phyloP scores from a whole-genome alignment of 2,329 filamentous ascomycete genomes.

The Fusarium sp. region DNA sequence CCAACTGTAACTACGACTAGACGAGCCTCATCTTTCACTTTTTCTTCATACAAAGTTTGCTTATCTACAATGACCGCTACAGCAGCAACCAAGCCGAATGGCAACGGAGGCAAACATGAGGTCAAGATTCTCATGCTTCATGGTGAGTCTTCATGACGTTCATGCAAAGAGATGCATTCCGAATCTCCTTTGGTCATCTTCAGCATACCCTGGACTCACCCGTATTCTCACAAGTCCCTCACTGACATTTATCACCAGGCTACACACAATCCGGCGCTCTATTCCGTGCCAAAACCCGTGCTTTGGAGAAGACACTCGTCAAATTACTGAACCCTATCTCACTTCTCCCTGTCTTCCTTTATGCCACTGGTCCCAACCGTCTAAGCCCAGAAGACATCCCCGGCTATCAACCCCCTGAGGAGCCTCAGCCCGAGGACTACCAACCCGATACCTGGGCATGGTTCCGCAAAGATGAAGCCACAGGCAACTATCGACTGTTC shows the following conservation, averaged over 20 bases:
- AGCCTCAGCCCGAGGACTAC: slow-evolving; percentile 57
- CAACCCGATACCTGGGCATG: slow-evolving; percentile 80
- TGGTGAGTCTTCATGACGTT: slow-evolving; percentile 54
- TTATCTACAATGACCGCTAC: slow-evolving; percentile 44
- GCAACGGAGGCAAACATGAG: slow-evolving; percentile 55
- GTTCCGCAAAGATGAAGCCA: slow-evolving; percentile 77
- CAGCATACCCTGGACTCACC: neutral
- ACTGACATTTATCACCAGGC: slow-evolving; percentile 56
- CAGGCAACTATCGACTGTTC: slow-evolving; percentile 72
- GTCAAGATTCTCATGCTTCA: slow-evolving; percentile 82
- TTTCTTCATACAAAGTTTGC: slow-evolving; percentile 6
- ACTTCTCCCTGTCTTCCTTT: slow-evolving; percentile 66
- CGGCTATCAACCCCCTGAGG: slow-evolving; percentile 64
- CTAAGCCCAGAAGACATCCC: slow-evolving; percentile 75
- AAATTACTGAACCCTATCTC: slow-evolving; percentile 75
- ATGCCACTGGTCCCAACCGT: slow-evolving; percentile 74
- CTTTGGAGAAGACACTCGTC: slow-evolving; percentile 80
- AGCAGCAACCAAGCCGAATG: slow-evolving; percentile 40
- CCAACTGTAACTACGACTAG: slow-evolving; percentile 18
- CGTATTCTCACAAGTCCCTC: slow-evolving; percentile 13
- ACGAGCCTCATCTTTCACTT: slow-evolving; percentile 8
- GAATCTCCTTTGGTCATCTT: neutral
- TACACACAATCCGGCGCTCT: slow-evolving; percentile 90
- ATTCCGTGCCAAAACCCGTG: slow-evolving; percentile 89
- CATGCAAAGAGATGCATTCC: neutral